These are phyloP conservation scores for Leccinum insigne DNA, from an alignment of 1,284 basidiomycete genomes.

Conservation along the genomic window DNA sequence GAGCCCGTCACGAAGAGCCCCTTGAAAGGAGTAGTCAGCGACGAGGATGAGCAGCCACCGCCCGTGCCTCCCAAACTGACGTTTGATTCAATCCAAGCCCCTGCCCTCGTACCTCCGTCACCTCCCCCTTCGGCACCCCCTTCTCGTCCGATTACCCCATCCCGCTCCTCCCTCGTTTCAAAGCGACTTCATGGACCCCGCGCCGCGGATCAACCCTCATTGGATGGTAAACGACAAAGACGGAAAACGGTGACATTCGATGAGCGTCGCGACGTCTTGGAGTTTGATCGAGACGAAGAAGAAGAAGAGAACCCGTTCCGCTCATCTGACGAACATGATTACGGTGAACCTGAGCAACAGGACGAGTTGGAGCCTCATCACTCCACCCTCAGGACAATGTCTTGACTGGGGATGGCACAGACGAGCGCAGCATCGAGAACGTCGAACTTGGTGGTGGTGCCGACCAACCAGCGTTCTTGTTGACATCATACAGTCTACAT, in stretches of 20 bases:
- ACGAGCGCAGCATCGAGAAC: too few species aligned
- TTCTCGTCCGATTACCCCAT: conserved; percentile 48
- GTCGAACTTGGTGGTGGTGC: too few species aligned
- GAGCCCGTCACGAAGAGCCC: conserved; percentile 86
- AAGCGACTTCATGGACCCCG: conserved; percentile 84
- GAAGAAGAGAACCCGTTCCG: conserved; percentile 49
- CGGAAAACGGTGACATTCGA: conserved; percentile 88
- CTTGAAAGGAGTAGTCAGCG: conserved; percentile 49
- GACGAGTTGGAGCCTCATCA: conserved; percentile 17
- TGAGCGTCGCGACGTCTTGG: conserved; percentile 84
- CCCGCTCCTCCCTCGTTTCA: conserved; percentile 76
- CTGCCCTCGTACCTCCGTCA: conserved; percentile 25
- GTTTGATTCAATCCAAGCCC: conserved; percentile 1
- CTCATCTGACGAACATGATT: conserved; percentile 38
- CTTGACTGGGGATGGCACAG: too few species aligned
- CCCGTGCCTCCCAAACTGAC: conserved; percentile 29
- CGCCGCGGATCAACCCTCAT: conserved; percentile 46
- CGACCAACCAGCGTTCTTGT: conserved; percentile 51
- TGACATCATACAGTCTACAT: conserved; percentile 49
- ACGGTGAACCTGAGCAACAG: conserved; percentile 27
- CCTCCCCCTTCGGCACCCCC: conserved; percentile 28
- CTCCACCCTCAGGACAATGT: not conserved
- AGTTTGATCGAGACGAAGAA: conserved; percentile 74
- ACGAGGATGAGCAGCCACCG: conserved; percentile 27
- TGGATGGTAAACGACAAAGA: conserved; percentile 48